Evolutionary conservation across 176 grass and related monocot genomes (phyloP), one percentile per base, ranked within the genome.

Genomic region (Poa annua): DNA sequence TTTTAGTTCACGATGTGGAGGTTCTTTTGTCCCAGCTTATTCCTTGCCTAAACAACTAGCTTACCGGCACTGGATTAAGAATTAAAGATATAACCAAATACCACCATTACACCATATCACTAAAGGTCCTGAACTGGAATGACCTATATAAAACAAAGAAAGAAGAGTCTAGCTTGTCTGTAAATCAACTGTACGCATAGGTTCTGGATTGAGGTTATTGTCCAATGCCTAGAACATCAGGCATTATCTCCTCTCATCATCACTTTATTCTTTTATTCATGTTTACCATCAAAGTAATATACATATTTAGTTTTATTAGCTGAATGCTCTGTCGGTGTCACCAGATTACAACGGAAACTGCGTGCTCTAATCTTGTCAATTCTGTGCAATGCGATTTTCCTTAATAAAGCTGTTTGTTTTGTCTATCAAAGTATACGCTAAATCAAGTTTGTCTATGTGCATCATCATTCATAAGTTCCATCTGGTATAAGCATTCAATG

Each of bases 71-170:
- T n/a, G n/a, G n/a, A n/a, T n/a, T n/a, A n/a, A n/a, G n/a, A n/a
- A n/a, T n/a, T n/a, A n/a, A n/a, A n/a, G n/a, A n/a, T n/a, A n/a
- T n/a, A n/a, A n/a, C n/a, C 13, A 34, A 70, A 70, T 20, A 70
- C 50, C 20, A 0, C 13, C 8, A 21, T 55, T 41, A 53, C 12
- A 54, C 38, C 32, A 49, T 44, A 60, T 57, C 67, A 60, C 10
- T 10, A 66, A 72, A 50, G 48, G 48, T 14, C 48, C 48, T 50
- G 3, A 50, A 50, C 38, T 39, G 38, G 38, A 45, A 47, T 44
- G 67, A 44, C 59, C 47, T 56, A 76, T 63, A 55, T 74, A 24
- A 53, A 45, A 56, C 39, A 41, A 54, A 75, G 14, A 56, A 6
- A 74, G 1, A 64, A 29, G 15, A 26, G 15, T 42, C 76, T 26